Evolutionary conservation across 2,329 filamentous ascomycete genomes (phyloP).

Genomic region (Fusarium transvaalense): DNA sequence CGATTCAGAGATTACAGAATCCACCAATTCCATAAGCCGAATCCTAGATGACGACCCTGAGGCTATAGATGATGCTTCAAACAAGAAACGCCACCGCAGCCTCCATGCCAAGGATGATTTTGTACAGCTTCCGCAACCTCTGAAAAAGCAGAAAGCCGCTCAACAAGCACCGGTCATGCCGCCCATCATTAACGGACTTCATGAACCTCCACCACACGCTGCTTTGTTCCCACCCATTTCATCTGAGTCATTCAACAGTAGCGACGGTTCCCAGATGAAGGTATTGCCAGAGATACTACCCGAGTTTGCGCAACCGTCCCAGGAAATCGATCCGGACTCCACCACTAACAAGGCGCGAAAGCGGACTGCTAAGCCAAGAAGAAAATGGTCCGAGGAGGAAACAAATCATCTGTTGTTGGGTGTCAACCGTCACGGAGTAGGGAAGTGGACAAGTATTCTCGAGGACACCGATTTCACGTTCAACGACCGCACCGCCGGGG

Average conservation of each 20-base stretch:
- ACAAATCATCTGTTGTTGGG: slow-evolving; percentile 72
- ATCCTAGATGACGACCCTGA: slow-evolving; percentile 62
- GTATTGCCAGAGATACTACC: slow-evolving; percentile 56
- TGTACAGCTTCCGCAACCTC: slow-evolving; percentile 72
- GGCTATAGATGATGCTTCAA: slow-evolving; percentile 58
- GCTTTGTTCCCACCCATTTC: slow-evolving; percentile 74
- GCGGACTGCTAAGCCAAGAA: slow-evolving; percentile 68
- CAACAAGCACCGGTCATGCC: slow-evolving; percentile 67
- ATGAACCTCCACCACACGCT: slow-evolving; percentile 71
- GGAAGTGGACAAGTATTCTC: slow-evolving; percentile 74
- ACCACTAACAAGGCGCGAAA: slow-evolving; percentile 60
- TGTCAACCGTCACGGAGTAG: slow-evolving; percentile 72
- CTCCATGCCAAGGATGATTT: slow-evolving; percentile 70
- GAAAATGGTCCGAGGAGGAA: slow-evolving; percentile 75
- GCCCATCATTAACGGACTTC: slow-evolving; percentile 74
- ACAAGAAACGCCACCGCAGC: slow-evolving; percentile 67
- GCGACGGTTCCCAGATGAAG: slow-evolving; percentile 59
- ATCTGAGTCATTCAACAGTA: slow-evolving; percentile 66
- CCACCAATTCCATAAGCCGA: slow-evolving; percentile 60
- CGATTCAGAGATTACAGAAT: slow-evolving; percentile 55
- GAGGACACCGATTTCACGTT: slow-evolving; percentile 72
- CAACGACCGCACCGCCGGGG: slow-evolving; percentile 70
- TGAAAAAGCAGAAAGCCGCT: slow-evolving; percentile 73
- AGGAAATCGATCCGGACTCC: slow-evolving; percentile 50
- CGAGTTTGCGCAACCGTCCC: slow-evolving; percentile 55